phyloP scores from a whole-genome alignment of 805 yeast species.

The Metschnikowia kunwiensis region DNA sequence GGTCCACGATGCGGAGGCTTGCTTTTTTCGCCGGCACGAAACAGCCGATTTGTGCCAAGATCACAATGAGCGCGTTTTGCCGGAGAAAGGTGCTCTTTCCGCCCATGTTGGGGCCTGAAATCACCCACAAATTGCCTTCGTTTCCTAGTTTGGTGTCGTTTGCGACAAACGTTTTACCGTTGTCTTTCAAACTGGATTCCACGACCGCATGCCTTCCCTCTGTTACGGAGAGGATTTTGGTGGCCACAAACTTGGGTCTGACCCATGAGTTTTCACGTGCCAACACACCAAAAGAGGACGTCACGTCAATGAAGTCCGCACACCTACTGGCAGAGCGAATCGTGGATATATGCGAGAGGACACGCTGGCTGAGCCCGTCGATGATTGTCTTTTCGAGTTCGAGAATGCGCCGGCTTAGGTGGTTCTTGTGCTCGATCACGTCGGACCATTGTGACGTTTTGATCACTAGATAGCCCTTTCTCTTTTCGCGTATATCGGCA shows the following conservation, averaged over 20 bases:
- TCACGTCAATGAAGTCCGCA: conserved; percentile 68
- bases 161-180: conserved; percentile 47
- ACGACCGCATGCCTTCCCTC: conserved; percentile 86
- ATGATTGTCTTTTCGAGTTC: conserved; percentile 55
- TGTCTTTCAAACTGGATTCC: conserved; percentile 41
- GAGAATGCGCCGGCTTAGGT: conserved; percentile 45
- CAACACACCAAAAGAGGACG: conserved; percentile 66
- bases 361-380: conserved; percentile 43
- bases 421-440: conserved; percentile 49
- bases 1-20: conserved; percentile 46
- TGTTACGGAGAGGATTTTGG: conserved; percentile 35
- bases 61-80: conserved; percentile 48
- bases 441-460: conserved; percentile 51
- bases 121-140: conserved; percentile 20
- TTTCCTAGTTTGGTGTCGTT: conserved; percentile 35
- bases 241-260: conserved; percentile 58
- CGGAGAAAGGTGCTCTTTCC: conserved; percentile 52
- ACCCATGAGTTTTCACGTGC: conserved; percentile 66
- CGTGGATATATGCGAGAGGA: conserved; percentile 42
- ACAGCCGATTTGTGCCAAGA: conserved; percentile 52
- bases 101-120: conserved; percentile 45
- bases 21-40: conserved; percentile 51
- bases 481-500: conserved; percentile 26
- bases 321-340: conserved; percentile 50
- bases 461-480: conserved; percentile 44